Conservation (phyloP, 2,329 filamentous ascomycete species). For the Phyllosticta ampelicida region DNA sequence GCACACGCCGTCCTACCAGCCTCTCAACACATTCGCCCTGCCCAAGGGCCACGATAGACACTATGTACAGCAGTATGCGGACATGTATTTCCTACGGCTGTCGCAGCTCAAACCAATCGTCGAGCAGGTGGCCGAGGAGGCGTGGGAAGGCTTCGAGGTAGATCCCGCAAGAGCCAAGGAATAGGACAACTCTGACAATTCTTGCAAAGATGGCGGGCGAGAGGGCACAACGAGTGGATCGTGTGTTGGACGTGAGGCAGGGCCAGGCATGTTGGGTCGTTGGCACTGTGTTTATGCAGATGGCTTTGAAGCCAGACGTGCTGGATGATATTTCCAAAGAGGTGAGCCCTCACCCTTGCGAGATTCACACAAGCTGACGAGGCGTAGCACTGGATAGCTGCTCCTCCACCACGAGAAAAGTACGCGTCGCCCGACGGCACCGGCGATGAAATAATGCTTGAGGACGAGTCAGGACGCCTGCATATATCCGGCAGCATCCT, state of each 20-base stretch:
- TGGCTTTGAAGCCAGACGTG: conserved; percentile 92
- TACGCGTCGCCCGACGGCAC: conserved; percentile 53
- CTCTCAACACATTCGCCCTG: conserved; percentile 64
- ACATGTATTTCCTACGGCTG: conserved; percentile 93
- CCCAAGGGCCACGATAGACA: conserved; percentile 52
- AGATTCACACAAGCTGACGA: background rate
- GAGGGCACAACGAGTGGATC: conserved; percentile 62
- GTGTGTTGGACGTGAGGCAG: conserved; percentile 90
- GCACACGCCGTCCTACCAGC: conserved; percentile 53
- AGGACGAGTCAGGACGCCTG: conserved; percentile 89
- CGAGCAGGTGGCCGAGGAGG: conserved; percentile 59
- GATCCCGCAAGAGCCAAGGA: conserved; percentile 3
- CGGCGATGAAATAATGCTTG: conserved; percentile 68
- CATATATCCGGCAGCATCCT: conserved; percentile 64
- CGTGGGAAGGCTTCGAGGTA: conserved; percentile 65
- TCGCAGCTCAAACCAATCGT: conserved; percentile 77
- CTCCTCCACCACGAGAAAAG: conserved; percentile 64
- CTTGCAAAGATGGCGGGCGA: conserved; percentile 55
- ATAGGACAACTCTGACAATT: background rate
- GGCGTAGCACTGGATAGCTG: conserved; percentile 72
- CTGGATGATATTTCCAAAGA: conserved; percentile 91
- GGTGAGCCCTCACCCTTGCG: conserved; percentile 34
- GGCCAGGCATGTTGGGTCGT: conserved; percentile 92
- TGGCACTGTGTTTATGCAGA: conserved; percentile 94
- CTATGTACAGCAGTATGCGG: conserved; percentile 91